Conservation (phyloP, 805 yeast genomes). For the Saccharomyces kudriavzevii region DNA sequence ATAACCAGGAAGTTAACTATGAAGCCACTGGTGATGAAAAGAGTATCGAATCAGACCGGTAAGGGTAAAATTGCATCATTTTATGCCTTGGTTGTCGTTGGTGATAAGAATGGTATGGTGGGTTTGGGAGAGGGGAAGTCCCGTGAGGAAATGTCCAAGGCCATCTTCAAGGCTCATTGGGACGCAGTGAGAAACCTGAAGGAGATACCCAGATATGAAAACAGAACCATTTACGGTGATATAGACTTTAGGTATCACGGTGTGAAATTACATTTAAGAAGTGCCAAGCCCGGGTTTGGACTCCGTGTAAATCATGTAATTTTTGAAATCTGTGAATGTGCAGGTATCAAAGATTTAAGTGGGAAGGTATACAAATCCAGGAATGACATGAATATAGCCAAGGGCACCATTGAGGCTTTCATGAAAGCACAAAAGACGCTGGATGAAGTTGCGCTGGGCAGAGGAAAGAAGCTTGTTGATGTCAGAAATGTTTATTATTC, state of each 20-base stretch:
- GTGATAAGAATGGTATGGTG: slow-evolving; percentile 87
- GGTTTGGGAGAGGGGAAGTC: slow-evolving; percentile 96
- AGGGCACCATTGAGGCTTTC: slow-evolving; percentile 82
- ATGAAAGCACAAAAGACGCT: slow-evolving; percentile 62
- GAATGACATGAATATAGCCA: slow-evolving; percentile 89
- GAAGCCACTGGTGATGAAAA: slow-evolving; percentile 62
- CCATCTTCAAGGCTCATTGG: slow-evolving; percentile 83
- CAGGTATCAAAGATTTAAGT: slow-evolving; percentile 87
- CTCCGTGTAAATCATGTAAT: slow-evolving; percentile 84
- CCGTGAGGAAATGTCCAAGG: slow-evolving; percentile 62
- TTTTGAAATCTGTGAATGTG: slow-evolving; percentile 84
- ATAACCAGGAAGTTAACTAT: slow-evolving; percentile 48
- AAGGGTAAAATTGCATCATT: slow-evolving; percentile 82
- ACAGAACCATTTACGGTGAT: slow-evolving; percentile 83
- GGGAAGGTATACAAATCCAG: slow-evolving; percentile 89
- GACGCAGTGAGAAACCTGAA: slow-evolving; percentile 81
- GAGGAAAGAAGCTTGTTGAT: slow-evolving; percentile 94
- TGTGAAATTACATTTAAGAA: slow-evolving; percentile 67
- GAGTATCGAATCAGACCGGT: slow-evolving; percentile 84
- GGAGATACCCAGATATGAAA: slow-evolving; percentile 78
- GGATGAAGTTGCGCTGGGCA: slow-evolving; percentile 78
- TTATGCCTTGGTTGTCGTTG: slow-evolving; percentile 81
- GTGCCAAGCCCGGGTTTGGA: slow-evolving; percentile 92
- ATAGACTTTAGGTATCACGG: slow-evolving; percentile 81
- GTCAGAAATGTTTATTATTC: slow-evolving; percentile 84